Conservation (phyloP, 345 rosid species). For the Corchorus capsularis region DNA sequence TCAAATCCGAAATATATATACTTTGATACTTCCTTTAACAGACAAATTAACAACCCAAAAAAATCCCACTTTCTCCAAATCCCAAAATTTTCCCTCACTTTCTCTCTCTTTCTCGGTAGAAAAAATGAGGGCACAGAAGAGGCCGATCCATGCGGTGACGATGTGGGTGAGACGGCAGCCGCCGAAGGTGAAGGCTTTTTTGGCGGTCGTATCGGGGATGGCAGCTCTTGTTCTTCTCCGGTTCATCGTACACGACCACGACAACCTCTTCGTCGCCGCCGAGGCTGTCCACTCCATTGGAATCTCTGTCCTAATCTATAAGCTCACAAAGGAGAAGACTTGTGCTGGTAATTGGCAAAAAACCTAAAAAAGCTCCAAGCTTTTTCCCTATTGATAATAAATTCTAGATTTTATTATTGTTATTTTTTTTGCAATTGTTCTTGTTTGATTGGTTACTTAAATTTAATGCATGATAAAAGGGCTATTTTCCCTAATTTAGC, state of each 20-base stretch:
- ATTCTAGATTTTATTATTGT: background rate
- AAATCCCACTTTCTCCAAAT: background rate
- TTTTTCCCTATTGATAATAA: background rate
- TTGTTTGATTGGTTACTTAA: background rate
- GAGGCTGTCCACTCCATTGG: conserved; percentile 98
- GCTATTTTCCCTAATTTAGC: conserved; percentile 4
- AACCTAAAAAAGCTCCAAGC: background rate
- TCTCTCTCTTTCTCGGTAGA: conserved; percentile 15
- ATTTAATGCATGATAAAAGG: background rate
- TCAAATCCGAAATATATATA: too few species aligned
- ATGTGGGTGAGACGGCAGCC: conserved; percentile 96
- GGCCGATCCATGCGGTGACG: conserved; percentile 72
- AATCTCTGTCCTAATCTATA: conserved; percentile 89
- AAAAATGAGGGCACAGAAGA: conserved; percentile 58
- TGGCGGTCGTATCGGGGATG: conserved; percentile 94
- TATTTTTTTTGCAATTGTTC: background rate
- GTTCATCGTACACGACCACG: conserved; percentile 94
- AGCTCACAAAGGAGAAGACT: conserved; percentile 92
- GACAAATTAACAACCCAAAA: background rate
- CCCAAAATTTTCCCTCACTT: conserved; percentile 18
- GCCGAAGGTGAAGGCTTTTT: conserved; percentile 92
- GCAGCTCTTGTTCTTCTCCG: conserved; percentile 84
- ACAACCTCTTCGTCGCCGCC: conserved; percentile 97
- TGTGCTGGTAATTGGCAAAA: conserved; percentile 72
- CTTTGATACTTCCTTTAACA: too few species aligned